Base-by-base conservation (phyloP, 2,329 filamentous ascomycete genomes). In the Elsinoe fawcettii region DNA sequence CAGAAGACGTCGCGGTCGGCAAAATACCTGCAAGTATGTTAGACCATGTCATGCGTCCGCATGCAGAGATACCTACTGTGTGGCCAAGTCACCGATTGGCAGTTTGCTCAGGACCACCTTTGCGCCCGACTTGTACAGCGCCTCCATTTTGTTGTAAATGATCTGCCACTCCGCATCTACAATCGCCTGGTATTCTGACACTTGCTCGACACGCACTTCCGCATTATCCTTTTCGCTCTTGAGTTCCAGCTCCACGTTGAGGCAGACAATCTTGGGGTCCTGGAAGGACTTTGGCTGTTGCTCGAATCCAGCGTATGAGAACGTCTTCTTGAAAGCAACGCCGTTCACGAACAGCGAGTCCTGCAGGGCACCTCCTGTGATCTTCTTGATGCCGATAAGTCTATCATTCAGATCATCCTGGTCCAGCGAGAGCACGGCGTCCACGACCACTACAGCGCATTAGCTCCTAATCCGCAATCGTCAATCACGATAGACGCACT, bases 181-280 rank as follows among this genome's bases (percentile, higher is more conserved):
- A 65, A 99, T 96, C 62, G 93, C 93, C 77, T 99, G 93, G 78
- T 99, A 99, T 76, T 99, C 93, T 18, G 92, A 95, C 55, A 99
- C 93, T 74, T 97, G 91, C 75, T 97, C 93, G 59, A 99, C 91
- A 59, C 93, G 86, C 62, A 99, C 90, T 77, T 99, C 93, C 59
- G 93, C 93, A 68, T 99, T 99, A 77, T 99, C 93, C 80, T 96
- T 99, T 74, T 99, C 93, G 61, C 89, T 92, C 84, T 99, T 99
- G 66, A 99, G 80, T 77, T 99, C 93, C 61, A 99, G 81, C 76
- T 99, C 93, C 65, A 99, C 93, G 72, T 97, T 99, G 66, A 99
- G 77, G 75, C 92, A 97, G 60, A 96, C 88, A 65, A 99, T 95
- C 80, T 95, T 95, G 60, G 93, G 93, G 74, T 96, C 83, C 70